phyloP scores from a whole-genome alignment of 208 protist species.

The Phytomonas sp. region DNA sequence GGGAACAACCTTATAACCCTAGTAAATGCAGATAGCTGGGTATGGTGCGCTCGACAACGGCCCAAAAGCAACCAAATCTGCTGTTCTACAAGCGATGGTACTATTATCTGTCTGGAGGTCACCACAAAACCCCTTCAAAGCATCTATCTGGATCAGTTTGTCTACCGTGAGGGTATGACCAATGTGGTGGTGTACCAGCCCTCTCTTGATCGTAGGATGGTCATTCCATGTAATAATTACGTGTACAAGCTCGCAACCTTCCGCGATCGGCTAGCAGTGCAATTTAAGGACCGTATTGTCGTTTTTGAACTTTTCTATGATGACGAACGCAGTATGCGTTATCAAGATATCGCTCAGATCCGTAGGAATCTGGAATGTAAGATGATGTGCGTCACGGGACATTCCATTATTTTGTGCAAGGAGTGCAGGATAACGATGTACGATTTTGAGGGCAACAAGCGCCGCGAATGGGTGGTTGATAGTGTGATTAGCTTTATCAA shows the following conservation, averaged over 20 bases:
- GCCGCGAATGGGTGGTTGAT: slow-evolving; percentile 93
- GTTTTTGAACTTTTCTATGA: slow-evolving; percentile 93
- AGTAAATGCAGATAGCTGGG: slow-evolving; percentile 69
- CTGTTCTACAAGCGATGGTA: slow-evolving; percentile 88
- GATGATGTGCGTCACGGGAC: slow-evolving; percentile 87
- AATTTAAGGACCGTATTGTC: slow-evolving; percentile 89
- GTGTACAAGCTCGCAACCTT: slow-evolving; percentile 93
- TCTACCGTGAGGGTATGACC: slow-evolving; percentile 93
- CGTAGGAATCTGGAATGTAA: slow-evolving; percentile 87
- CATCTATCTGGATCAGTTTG: slow-evolving; percentile 94
- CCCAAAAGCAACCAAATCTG: slow-evolving; percentile 78
- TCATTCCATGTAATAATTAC: slow-evolving; percentile 93
- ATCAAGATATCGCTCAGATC: slow-evolving; percentile 90
- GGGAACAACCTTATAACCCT: slow-evolving; percentile 80
- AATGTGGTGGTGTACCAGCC: slow-evolving; percentile 94
- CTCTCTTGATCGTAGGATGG: slow-evolving; percentile 68
- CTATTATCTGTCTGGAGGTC: slow-evolving; percentile 83
- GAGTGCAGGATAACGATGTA: slow-evolving; percentile 84
- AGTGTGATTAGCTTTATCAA: slow-evolving; percentile 92
- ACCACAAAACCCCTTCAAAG: slow-evolving; percentile 87
- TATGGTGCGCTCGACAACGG: slow-evolving; percentile 72
- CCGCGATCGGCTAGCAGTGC: slow-evolving; percentile 90
- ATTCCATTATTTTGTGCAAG: slow-evolving; percentile 87
- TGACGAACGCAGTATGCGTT: slow-evolving; percentile 80
- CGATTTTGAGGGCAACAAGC: slow-evolving; percentile 87